Evolutionary conservation across 495 filamentous ascomycete species (phyloP).

Genomic region (Tirmania nivea): DNA sequence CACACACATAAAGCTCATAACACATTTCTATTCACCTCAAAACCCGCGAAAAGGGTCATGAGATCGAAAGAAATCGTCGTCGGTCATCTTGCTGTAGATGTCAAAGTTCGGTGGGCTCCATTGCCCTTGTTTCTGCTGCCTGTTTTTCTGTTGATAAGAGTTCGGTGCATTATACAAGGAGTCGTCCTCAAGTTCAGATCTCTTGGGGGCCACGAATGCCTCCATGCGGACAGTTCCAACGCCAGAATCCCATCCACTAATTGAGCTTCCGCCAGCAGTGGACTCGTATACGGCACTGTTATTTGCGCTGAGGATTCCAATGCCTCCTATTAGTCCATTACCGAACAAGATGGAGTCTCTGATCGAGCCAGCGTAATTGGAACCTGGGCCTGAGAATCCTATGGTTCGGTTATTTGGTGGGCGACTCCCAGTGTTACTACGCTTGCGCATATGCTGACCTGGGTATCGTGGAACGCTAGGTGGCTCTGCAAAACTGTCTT

Average conservation of each 20-base stretch:
- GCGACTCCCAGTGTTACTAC: slow-evolving; percentile 10
- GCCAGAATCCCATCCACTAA: slow-evolving; percentile 23
- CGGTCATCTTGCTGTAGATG: not conserved
- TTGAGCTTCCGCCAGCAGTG: not conserved
- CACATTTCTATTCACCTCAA: not conserved
- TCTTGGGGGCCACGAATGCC: slow-evolving; percentile 49
- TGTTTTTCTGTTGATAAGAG: not conserved
- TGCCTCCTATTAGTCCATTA: slow-evolving; percentile 14
- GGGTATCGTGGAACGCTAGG: slow-evolving; percentile 62
- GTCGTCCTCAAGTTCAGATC: slow-evolving; percentile 27
- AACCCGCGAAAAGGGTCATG: not conserved
- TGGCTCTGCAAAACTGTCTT: slow-evolving; percentile 42
- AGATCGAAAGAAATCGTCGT: not conserved
- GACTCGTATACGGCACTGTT: slow-evolving; percentile 11
- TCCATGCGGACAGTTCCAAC: slow-evolving; percentile 94
- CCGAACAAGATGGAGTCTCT: slow-evolving; percentile 10
- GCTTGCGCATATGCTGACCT: slow-evolving; percentile 11
- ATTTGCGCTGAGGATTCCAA: slow-evolving; percentile 12
- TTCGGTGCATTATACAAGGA: not conserved
- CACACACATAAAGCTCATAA: no score
- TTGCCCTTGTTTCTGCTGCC: not conserved
- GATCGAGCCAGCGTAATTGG: slow-evolving; percentile 20
- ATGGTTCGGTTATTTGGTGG: slow-evolving; percentile 14
- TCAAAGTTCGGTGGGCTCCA: not conserved
- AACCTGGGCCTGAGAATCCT: slow-evolving; percentile 22